A percentile compares a stretch with the other conserved stretches of the same genome.
These are phyloP conservation scores for Saccharata proteae DNA, from an alignment of 2,329 filamentous ascomycete genomes.

Conservation along the genomic window DNA sequence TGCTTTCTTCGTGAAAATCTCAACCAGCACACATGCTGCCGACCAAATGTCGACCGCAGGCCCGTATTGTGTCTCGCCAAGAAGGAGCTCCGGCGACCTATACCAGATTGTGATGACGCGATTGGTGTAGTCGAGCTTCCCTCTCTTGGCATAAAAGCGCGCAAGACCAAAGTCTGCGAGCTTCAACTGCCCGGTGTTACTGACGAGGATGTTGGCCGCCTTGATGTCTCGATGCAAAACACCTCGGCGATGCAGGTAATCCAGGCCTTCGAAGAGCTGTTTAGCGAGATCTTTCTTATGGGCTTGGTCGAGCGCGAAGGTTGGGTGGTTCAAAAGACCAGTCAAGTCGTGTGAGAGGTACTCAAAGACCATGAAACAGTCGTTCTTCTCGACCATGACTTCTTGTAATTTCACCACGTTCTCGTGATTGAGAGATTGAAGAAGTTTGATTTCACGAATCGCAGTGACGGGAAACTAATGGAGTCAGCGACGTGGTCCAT, in stretches of 20 bases:
- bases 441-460: slow-evolving; percentile 78
- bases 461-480: slow-evolving; percentile 69
- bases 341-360: slow-evolving; percentile 95
- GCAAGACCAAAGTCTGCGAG: slow-evolving; percentile 93
- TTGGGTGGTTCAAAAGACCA: slow-evolving; percentile 86
- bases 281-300: slow-evolving; percentile 90
- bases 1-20: slow-evolving; percentile 87
- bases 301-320: slow-evolving; percentile 68
- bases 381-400: slow-evolving; percentile 96
- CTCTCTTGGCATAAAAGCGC: slow-evolving; percentile 87
- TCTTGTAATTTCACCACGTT: slow-evolving; percentile 78
- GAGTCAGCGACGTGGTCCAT: slow-evolving; percentile 15
- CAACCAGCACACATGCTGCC: slow-evolving; percentile 88
- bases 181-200: slow-evolving; percentile 77
- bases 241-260: slow-evolving; percentile 85
- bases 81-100: slow-evolving; percentile 12
- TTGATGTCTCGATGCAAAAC: slow-evolving; percentile 98
- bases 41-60: slow-evolving; percentile 58
- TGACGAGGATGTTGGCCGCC: slow-evolving; percentile 92
- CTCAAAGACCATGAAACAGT: slow-evolving; percentile 99
- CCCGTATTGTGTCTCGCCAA: slow-evolving; percentile 11
- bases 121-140: slow-evolving; percentile 92
- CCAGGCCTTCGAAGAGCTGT: slow-evolving; percentile 86
- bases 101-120: slow-evolving; percentile 95
- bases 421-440: slow-evolving; percentile 72